Percentiles rank a stretch among this genome's conserved stretches.
Evolutionary conservation across 1,284 basidiomycete genomes (phyloP).

Genomic region (Ganoderma leucocontextum): DNA sequence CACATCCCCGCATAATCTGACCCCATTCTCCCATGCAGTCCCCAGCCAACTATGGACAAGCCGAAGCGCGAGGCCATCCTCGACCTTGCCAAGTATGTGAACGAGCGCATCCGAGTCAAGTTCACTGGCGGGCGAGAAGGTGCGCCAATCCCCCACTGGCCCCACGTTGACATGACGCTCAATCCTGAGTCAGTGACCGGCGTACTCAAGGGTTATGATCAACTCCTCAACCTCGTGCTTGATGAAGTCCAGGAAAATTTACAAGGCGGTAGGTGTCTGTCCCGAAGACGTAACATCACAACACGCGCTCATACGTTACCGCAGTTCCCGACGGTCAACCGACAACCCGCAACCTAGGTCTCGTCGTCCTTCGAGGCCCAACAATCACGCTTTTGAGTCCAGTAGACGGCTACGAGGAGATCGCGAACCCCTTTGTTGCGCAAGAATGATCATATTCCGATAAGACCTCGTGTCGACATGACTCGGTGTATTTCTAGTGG

Average conservation of each 20-base stretch:
- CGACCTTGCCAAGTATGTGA: slow-evolving; percentile 93
- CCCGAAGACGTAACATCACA: slow-evolving; percentile 21
- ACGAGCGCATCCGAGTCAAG: slow-evolving; percentile 93
- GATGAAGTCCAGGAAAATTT: slow-evolving; percentile 88
- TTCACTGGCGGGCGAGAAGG: slow-evolving; percentile 97
- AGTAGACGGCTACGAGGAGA: slow-evolving; percentile 92
- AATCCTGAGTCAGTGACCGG: slow-evolving; percentile 76
- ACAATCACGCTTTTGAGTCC: slow-evolving; percentile 93
- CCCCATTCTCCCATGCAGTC: slow-evolving; percentile 18
- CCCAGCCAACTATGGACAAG: slow-evolving; percentile 74
- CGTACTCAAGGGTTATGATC: slow-evolving; percentile 94
- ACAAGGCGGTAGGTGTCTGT: slow-evolving; percentile 56
- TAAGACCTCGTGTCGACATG: not conserved
- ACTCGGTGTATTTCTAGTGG: slow-evolving; percentile 12
- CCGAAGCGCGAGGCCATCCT: slow-evolving; percentile 96
- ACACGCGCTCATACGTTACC: slow-evolving; percentile 18
- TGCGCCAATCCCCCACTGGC: slow-evolving; percentile 39
- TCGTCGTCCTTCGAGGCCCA: slow-evolving; percentile 91
- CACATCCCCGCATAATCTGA: not conserved
- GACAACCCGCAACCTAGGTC: slow-evolving; percentile 75
- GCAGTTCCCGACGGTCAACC: slow-evolving; percentile 64
- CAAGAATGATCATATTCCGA: slow-evolving; percentile 45
- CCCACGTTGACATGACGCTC: slow-evolving; percentile 11
- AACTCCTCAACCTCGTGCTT: slow-evolving; percentile 94
- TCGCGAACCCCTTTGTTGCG: slow-evolving; percentile 81